phyloP scores from a whole-genome alignment of 352 stramenopile species.

The Globisporangium iwayamae region DNA sequence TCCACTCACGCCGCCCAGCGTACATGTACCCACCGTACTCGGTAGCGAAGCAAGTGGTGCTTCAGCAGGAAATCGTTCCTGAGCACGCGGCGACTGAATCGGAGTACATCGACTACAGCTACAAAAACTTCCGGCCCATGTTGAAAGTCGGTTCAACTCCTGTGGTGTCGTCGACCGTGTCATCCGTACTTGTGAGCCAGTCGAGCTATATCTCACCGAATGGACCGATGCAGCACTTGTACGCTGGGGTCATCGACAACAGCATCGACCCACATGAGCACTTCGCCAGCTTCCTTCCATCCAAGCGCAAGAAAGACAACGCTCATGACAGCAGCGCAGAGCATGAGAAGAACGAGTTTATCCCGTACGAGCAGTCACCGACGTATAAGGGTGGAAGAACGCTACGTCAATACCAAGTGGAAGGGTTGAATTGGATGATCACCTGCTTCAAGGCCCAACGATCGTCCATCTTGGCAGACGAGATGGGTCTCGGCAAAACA shows the following conservation, averaged over 20 bases:
- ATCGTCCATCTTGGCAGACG: conserved; percentile 87
- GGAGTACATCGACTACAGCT: conserved; percentile 68
- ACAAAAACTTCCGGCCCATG: conserved; percentile 56
- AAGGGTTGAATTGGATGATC: conserved; percentile 89
- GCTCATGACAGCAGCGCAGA: conserved; percentile 12
- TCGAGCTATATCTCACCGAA: conserved; percentile 72
- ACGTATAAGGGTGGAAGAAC: conserved; percentile 86
- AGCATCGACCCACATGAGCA: conserved; percentile 88
- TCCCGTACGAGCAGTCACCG: conserved; percentile 87
- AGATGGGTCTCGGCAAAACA: conserved; percentile 94
- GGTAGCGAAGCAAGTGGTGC: conserved; percentile 52
- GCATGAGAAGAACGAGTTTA: conserved; percentile 59
- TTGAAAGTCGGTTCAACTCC: conserved; percentile 46
- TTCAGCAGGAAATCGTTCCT: conserved; percentile 28
- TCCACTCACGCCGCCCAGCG: conserved; percentile 67
- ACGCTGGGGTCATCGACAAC: conserved; percentile 85
- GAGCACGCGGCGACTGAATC: conserved; percentile 44
- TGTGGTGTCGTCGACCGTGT: conserved; percentile 20
- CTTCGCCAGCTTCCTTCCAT: conserved; percentile 82
- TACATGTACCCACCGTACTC: conserved; percentile 68
- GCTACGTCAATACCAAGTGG: conserved; percentile 79
- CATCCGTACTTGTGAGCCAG: conserved; percentile 35
- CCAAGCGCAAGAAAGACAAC: conserved; percentile 22
- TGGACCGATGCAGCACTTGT: conserved; percentile 85
- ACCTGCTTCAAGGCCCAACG: conserved; percentile 85